Conservation (phyloP, 2,329 filamentous ascomycete species). For the Aspergillus unguis region DNA sequence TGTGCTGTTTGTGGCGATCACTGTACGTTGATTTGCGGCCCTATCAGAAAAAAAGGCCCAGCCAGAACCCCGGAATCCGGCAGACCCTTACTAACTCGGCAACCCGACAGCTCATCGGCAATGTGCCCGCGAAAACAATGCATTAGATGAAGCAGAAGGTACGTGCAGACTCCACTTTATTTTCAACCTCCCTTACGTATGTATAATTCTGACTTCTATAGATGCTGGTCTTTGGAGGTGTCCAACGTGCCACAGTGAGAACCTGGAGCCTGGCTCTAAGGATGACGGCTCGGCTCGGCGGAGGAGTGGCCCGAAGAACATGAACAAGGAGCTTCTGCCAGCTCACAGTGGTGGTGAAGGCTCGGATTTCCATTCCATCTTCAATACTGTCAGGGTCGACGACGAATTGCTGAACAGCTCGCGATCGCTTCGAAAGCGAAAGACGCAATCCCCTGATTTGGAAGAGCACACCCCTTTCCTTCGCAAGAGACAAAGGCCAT, state of each 20-base stretch:
- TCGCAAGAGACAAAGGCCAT: slow-evolving; percentile 50
- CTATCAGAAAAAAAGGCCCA: slow-evolving; percentile 25
- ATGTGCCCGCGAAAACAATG: slow-evolving; percentile 73
- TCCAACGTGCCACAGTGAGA: slow-evolving; percentile 51
- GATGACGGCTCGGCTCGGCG: slow-evolving; percentile 34
- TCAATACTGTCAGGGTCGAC: slow-evolving; percentile 68
- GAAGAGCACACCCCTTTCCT: slow-evolving; percentile 46
- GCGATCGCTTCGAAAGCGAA: slow-evolving; percentile 76
- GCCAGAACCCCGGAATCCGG: slow-evolving; percentile 26
- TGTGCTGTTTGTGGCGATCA: slow-evolving; percentile 78
- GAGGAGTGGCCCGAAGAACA: slow-evolving; percentile 61
- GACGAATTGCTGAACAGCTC: slow-evolving; percentile 73
- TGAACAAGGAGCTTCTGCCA: slow-evolving; percentile 69
- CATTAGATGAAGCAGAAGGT: slow-evolving; percentile 63
- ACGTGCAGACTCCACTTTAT: slow-evolving; percentile 20
- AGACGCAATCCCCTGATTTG: slow-evolving; percentile 66
- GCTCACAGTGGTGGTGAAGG: slow-evolving; percentile 62
- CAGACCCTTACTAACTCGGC: slow-evolving; percentile 39
- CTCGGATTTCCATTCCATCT: slow-evolving; percentile 72
- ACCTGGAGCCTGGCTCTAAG: slow-evolving; percentile 32
- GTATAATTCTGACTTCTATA: slow-evolving; percentile 27
- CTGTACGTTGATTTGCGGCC: slow-evolving; percentile 57
- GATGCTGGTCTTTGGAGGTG: slow-evolving; percentile 62
- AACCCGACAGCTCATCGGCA: slow-evolving; percentile 74
- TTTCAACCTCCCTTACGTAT: background rate